Base-by-base conservation (phyloP, 768 basidiomycete species). In the Cyclocybe cylindracea region DNA sequence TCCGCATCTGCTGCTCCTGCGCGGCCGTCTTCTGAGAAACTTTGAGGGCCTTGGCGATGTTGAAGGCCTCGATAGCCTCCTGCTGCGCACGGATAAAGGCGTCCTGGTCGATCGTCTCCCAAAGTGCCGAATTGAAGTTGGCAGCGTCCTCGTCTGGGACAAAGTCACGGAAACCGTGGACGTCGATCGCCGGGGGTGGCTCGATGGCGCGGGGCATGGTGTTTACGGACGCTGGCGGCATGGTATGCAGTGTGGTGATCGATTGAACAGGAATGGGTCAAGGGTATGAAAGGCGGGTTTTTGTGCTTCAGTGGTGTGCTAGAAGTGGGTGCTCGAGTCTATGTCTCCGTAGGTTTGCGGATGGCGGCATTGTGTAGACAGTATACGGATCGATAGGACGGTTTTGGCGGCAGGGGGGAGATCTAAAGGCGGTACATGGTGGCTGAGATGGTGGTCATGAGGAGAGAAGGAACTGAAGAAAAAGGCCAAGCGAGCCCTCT, bases 21-120 rank as follows among this genome's bases (percentile, higher is more conserved):
- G 57, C 58, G 5, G 68, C 70, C 1, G 63, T 61, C 46, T 62
- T 50, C 52, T 69, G 55, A 2, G 67, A 68, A 10, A 62, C 57
- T 2, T 57, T 54, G 13, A 71, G 41, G 2, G 67, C 68, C 32
- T 61, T 62, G 19, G 62, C 62, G 29, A 71, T 48, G 46, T 70
- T 64, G 49, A 61, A 61, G 11, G 61, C 65, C 50, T 66, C 61
- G 19, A 69, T 57, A 29, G 68, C 68, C 11, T 65, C 61, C 8
- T 59, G 46, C 54, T 71, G 70, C 0, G 66, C 66, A 7, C 60
- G 44, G 36, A 71, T 53, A 48, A 66, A 69, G 0, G 63, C 57
- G n/a, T 50, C 61, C 50, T 65, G 63, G 54, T 68, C 66, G 43
- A 62, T 45, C 7, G 53, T 46, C 42, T 61, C 56, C 33, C 49